phyloP scores from a whole-genome alignment of 208 protist genomes.

The Leishmania amazonensis region DNA sequence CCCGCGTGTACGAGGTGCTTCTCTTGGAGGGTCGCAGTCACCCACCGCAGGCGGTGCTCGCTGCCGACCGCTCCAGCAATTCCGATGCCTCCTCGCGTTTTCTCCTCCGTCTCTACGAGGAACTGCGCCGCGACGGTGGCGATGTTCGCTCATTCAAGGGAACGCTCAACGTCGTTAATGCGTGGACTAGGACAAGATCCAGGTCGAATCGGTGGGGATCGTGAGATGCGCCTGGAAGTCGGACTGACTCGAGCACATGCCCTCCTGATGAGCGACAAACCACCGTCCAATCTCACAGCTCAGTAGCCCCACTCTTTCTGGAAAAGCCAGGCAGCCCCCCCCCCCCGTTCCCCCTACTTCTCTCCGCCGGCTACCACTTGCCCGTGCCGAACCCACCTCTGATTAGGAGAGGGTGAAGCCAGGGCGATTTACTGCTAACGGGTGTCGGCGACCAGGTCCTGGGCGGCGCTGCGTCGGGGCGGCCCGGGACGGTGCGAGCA shows the following conservation, averaged over 20 bases:
- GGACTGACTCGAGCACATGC: not conserved
- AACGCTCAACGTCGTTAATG: constrained; percentile 70
- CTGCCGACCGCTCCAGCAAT: not conserved
- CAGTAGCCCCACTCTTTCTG: not conserved
- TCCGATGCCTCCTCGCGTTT: constrained; percentile 27
- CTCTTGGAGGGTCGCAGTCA: constrained; percentile 46
- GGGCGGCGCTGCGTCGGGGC: not conserved
- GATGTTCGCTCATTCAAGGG: constrained; percentile 56
- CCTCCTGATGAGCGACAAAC: not conserved
- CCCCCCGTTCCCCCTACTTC: too few relatives aligned
- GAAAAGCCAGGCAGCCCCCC: not conserved
- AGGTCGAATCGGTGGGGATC: constrained; percentile 14
- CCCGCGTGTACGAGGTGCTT: constrained; percentile 59
- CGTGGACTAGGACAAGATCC: constrained; percentile 63
- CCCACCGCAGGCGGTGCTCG: constrained; percentile 32
- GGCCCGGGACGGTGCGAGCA: not conserved
- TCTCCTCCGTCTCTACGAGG: constrained; percentile 60
- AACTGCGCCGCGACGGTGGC: constrained; percentile 53
- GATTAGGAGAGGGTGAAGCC: not conserved
- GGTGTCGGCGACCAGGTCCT: not conserved
- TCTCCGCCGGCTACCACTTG: not conserved
- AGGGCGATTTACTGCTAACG: not conserved
- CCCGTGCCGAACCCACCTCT: not conserved
- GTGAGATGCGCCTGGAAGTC: not conserved
- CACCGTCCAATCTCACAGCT: not conserved